phyloP scores from a whole-genome alignment of 768 basidiomycete genomes.

The Calocybe gangraenosa region DNA sequence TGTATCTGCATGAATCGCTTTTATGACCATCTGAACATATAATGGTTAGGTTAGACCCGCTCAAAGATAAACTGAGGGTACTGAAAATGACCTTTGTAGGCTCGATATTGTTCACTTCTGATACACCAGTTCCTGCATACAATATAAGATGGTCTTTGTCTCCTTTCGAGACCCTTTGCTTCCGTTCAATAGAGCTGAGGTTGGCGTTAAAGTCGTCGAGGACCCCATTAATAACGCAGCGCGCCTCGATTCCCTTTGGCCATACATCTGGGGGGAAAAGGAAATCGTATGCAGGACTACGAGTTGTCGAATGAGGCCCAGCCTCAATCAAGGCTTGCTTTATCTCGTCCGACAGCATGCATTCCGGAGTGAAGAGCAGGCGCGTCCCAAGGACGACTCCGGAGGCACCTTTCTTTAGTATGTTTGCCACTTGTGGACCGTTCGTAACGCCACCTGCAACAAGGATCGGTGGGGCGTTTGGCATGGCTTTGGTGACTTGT shows the following conservation, averaged over 20 bases:
- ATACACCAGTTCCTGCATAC: conserved; percentile 1
- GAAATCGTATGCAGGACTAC: conserved; percentile 39
- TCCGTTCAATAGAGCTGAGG: conserved; percentile 20
- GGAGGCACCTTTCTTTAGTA: conserved; percentile 39
- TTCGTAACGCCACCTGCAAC: conserved; percentile 47
- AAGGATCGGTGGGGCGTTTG: conserved; percentile 30
- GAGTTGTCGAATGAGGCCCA: conserved; percentile 26
- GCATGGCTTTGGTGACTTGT: conserved; percentile 27
- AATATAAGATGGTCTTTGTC: conserved; percentile 1
- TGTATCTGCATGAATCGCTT: neutral
- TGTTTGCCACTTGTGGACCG: conserved; percentile 36
- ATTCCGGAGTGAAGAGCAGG: conserved; percentile 41
- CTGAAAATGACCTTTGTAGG: neutral
- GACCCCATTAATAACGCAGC: conserved; percentile 3
- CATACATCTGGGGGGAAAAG: conserved; percentile 1
- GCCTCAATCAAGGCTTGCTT: conserved; percentile 35
- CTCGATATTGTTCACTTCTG: neutral
- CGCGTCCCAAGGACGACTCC: conserved; percentile 47
- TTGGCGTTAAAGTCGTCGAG: conserved; percentile 9
- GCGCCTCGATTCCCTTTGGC: conserved; percentile 6
- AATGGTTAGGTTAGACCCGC: too few relatives aligned
- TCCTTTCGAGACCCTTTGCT: conserved; percentile 19
- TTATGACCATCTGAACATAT: neutral
- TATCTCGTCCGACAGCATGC: conserved; percentile 30
- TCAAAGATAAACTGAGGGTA: neutral